Conservation (phyloP, 495 filamentous ascomycete species). For the Thozetella sp. region DNA sequence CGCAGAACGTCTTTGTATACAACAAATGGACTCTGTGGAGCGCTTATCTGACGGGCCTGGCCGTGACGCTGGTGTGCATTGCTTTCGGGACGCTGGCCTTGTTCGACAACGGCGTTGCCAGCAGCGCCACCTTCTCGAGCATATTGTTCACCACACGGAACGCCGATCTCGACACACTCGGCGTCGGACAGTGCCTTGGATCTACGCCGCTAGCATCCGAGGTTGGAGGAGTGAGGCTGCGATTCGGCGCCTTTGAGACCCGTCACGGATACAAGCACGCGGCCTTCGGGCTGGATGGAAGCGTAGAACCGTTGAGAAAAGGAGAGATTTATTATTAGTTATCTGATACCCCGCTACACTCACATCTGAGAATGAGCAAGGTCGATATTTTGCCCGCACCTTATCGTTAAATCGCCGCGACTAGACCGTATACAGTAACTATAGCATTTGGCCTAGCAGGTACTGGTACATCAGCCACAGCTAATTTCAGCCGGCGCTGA, state of each 20-base stretch:
- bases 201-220: slow-evolving; percentile 7
- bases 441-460: too few relatives aligned
- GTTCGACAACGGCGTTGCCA: slow-evolving; percentile 12
- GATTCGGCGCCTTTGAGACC: slow-evolving; percentile 10
- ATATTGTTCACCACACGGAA: slow-evolving; percentile 17
- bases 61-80: slow-evolving; percentile 8
- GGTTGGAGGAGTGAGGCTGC: slow-evolving; percentile 10
- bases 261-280: slow-evolving; percentile 3
- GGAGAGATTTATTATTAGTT: too few relatives aligned
- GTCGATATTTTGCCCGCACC: too few relatives aligned
- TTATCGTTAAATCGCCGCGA: too few relatives aligned
- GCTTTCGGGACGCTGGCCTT: slow-evolving; percentile 8
- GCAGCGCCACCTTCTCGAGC: slow-evolving; percentile 13
- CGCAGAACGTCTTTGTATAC: slow-evolving; percentile 11
- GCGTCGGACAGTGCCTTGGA: slow-evolving; percentile 5
- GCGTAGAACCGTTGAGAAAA: too few relatives aligned
- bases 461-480: too few relatives aligned
- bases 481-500: too few relatives aligned
- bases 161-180: slow-evolving; percentile 11
- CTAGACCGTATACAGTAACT: too few relatives aligned
- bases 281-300: slow-evolving; percentile 14
- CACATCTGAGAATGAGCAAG: too few relatives aligned
- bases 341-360: too few relatives aligned
- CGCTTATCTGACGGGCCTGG: slow-evolving; percentile 5
- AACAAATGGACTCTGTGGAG: slow-evolving; percentile 4